Evolutionary conservation across 257 asterid genomes (phyloP).

Genomic region (Solanum verrucosum): DNA sequence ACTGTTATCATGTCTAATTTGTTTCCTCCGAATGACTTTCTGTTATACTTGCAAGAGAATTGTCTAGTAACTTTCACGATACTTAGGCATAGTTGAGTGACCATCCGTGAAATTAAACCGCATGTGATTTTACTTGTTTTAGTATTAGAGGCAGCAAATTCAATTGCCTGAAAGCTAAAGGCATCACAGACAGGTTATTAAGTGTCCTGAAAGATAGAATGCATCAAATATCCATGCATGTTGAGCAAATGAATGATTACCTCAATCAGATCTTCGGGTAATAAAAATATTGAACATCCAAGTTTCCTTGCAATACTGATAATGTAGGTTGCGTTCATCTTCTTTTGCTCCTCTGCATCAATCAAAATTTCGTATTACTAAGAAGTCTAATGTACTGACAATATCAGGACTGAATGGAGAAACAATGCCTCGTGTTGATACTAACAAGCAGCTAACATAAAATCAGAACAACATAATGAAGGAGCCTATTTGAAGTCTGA

Average conservation of each 20-base stretch:
- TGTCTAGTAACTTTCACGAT: neutral
- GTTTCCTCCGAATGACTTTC: neutral
- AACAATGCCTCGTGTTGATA: neutral
- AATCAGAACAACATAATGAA: neutral
- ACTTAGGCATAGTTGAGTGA: neutral
- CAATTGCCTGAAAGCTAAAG: neutral
- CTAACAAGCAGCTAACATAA: neutral
- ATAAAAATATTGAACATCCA: slow-evolving; percentile 92
- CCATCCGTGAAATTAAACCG: neutral
- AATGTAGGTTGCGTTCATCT: slow-evolving; percentile 89
- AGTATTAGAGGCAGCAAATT: neutral
- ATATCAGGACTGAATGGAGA: neutral
- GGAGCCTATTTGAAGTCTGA: neutral
- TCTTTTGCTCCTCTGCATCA: slow-evolving; percentile 72
- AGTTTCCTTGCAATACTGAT: slow-evolving; percentile 95
- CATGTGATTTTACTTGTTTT: neutral
- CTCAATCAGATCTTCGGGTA: slow-evolving; percentile 92
- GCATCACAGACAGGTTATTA: neutral
- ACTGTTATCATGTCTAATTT: neutral
- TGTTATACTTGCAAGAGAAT: neutral
- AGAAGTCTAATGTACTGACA: neutral
- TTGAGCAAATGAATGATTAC: slow-evolving; percentile 18
- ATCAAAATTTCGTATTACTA: neutral
- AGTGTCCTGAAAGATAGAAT: neutral
- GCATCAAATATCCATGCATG: neutral